phyloP scores from a whole-genome alignment of 2,329 filamentous ascomycete genomes.

The Septoria linicola region DNA sequence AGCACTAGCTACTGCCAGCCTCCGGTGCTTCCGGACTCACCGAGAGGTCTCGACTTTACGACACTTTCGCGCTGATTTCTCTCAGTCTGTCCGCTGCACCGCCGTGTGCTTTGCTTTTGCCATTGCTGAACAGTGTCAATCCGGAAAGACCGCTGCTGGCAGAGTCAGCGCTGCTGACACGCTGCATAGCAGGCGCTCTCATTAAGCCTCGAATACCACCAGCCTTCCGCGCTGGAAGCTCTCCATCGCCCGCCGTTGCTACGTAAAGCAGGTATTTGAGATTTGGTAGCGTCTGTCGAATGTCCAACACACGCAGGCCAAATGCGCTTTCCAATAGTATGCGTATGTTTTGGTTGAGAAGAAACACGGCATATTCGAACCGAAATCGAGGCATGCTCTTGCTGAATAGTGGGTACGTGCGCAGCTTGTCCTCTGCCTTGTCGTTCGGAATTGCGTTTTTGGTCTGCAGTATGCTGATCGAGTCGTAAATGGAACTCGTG shows the following conservation, averaged over 20 bases:
- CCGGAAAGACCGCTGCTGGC: slow-evolving; percentile 28
- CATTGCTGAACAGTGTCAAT: slow-evolving; percentile 25
- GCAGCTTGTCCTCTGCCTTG: slow-evolving; percentile 32
- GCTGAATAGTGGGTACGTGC: slow-evolving; percentile 75
- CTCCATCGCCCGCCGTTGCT: slow-evolving; percentile 72
- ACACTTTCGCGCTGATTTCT: slow-evolving; percentile 23
- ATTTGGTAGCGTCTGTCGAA: slow-evolving; percentile 88
- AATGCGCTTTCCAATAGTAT: slow-evolving; percentile 60
- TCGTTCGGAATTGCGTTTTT: slow-evolving; percentile 24
- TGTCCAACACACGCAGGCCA: slow-evolving; percentile 78
- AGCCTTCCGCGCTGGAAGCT: slow-evolving; percentile 56
- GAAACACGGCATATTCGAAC: slow-evolving; percentile 93
- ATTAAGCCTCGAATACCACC: slow-evolving; percentile 53
- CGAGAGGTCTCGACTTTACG: not conserved
- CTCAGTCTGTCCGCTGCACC: slow-evolving; percentile 34
- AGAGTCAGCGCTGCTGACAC: slow-evolving; percentile 31
- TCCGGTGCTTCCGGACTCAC: not conserved
- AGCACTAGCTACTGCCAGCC: too few relatives aligned
- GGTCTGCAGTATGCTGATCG: slow-evolving; percentile 52
- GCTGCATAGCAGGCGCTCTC: slow-evolving; percentile 24
- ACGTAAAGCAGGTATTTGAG: slow-evolving; percentile 90
- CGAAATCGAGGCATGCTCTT: slow-evolving; percentile 70
- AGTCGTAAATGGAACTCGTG: slow-evolving; percentile 71
- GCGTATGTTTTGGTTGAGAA: slow-evolving; percentile 96
- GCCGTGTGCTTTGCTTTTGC: slow-evolving; percentile 14